These are phyloP conservation scores for Moniliophthora roreri DNA, from an alignment of 1,284 basidiomycete genomes.

Conservation along the genomic window DNA sequence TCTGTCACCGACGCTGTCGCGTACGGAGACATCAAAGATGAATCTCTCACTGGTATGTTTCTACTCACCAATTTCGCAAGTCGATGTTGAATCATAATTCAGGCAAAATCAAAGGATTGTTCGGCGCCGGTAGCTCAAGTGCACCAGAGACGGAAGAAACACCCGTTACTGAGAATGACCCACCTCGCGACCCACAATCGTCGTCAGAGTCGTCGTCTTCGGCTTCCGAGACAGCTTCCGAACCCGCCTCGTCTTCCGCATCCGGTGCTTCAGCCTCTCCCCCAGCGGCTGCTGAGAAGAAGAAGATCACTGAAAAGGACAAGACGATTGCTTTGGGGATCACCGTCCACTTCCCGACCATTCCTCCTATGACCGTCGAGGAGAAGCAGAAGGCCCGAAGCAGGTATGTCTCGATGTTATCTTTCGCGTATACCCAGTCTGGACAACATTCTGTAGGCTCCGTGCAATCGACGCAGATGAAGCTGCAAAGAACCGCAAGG, in stretches of 20 bases:
- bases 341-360: slow-evolving; percentile 58
- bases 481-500: slow-evolving; percentile 72
- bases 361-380: slow-evolving; percentile 69
- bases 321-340: slow-evolving; percentile 66
- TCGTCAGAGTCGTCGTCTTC: slow-evolving; percentile 22
- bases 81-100: slow-evolving; percentile 16
- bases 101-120: slow-evolving; percentile 86
- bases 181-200: slow-evolving; percentile 38
- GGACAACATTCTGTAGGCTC: slow-evolving; percentile 49
- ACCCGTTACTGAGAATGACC: slow-evolving; percentile 36
- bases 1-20: slow-evolving; percentile 76
- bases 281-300: slow-evolving; percentile 26
- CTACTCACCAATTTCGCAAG: neutral
- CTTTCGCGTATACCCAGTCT: neutral
- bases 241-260: slow-evolving; percentile 26
- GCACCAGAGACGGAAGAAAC: slow-evolving; percentile 32
- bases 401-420: slow-evolving; percentile 45
- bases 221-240: slow-evolving; percentile 26
- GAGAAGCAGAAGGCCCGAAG: slow-evolving; percentile 73
- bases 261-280: slow-evolving; percentile 24
- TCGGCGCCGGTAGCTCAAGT: slow-evolving; percentile 59
- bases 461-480: slow-evolving; percentile 81
- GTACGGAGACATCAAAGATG: slow-evolving; percentile 75
- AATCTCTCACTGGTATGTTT: slow-evolving; percentile 66
- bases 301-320: slow-evolving; percentile 40